phyloP scores from a whole-genome alignment of 1,139 yeast species.

The Pneumocystis canis region DNA sequence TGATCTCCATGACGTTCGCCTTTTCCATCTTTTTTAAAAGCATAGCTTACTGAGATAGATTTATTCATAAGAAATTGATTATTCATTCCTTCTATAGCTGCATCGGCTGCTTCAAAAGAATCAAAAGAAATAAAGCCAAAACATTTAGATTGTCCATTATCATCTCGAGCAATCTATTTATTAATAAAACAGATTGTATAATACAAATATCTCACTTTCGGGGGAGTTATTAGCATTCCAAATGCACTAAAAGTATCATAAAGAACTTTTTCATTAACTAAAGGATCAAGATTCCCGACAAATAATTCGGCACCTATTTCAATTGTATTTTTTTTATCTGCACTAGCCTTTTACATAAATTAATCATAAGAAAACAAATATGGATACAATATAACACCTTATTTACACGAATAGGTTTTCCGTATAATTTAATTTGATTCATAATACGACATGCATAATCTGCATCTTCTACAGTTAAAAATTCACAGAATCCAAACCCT shows the following conservation, averaged over 20 bases:
- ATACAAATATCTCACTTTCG: conserved; percentile 22
- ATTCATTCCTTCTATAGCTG: conserved; percentile 55
- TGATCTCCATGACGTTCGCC: conserved; percentile 63
- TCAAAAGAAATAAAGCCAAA: conserved; percentile 51
- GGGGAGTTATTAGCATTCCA: conserved; percentile 45
- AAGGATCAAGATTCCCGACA: conserved; percentile 54
- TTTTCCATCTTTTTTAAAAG: conserved; percentile 49
- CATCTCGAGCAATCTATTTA: conserved; percentile 34
- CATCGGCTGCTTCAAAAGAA: conserved; percentile 55
- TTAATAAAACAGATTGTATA: background rate
- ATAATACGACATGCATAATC: conserved; percentile 53
- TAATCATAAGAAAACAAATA: background rate
- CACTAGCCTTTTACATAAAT: conserved; percentile 24
- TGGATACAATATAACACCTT: conserved; percentile 16
- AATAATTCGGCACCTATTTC: conserved; percentile 68
- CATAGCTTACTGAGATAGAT: conserved; percentile 49
- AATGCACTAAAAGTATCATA: conserved; percentile 50
- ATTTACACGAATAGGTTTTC: conserved; percentile 48
- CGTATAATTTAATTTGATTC: conserved; percentile 49
- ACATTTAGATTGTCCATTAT: conserved; percentile 41
- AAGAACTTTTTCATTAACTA: conserved; percentile 50
- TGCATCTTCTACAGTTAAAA: conserved; percentile 45
- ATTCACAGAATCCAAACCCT: conserved; percentile 83
- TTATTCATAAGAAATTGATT: conserved; percentile 57
- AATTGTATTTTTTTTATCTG: conserved; percentile 21